Evolutionary conservation across 345 rosid species (phyloP), one percentile per base, ranked within the genome.

Genomic region (Mangifera indica): DNA sequence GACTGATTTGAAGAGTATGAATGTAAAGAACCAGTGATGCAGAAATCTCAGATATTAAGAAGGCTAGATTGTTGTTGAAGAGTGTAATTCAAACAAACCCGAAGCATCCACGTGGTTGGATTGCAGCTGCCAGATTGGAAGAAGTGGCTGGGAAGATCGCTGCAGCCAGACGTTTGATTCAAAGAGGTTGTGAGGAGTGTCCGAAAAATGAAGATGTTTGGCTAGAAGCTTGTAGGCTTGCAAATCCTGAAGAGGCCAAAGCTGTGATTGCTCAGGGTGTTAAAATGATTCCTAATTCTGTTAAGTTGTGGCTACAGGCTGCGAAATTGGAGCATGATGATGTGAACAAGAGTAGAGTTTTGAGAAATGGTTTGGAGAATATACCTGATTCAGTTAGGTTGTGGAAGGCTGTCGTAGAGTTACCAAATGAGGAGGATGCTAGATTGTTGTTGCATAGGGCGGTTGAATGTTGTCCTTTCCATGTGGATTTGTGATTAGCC

Each of bases 1-100:
- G 76, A 94, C 93, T 74, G 97, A 90, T 78, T 73, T 94, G 81
- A 92, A 88, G 86, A 92, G 97, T 74, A 92, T 88, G 97, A 92
- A 94, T n/a, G n/a, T n/a, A n/a, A 81, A 94, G 87, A 60, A 94
- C 95, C 61, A 92, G 97, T 75, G 98, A 94, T 85, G 97, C 93
- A 2, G 97, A 94, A 84, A 87, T 94, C 60, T 87, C 93, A 0
- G 95, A 94, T 86, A 91, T 93, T 58, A 94, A 92, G 82, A 92
- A 87, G 84, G 98, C 98, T 3, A 89, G 98, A 74, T 70, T 94
- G 77, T 76, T 94, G 77, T 81, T 92, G 82, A 94, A 90, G 88
- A 90, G 97, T 87, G 84, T 92, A 8, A 94, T 83, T 0, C 93
- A 87, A 83, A 90, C 98, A 4, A 94, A 92, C 55, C 97, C 97